Conservation (phyloP, 495 filamentous ascomycete species). For the Aspergillus heteromorphus region DNA sequence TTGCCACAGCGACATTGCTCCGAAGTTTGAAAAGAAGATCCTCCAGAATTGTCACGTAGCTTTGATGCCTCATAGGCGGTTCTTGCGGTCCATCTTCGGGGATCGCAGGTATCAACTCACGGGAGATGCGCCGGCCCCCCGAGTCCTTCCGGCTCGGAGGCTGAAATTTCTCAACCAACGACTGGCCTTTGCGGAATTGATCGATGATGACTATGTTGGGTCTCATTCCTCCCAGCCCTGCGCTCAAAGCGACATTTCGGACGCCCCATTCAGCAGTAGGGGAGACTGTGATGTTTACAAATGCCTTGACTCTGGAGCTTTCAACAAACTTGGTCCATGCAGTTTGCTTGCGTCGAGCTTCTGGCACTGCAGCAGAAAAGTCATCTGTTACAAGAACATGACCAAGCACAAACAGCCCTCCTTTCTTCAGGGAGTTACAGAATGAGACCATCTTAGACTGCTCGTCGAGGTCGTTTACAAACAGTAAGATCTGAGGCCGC, state of each 20-base stretch:
- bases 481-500: constrained; percentile 78
- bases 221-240: constrained; percentile 84
- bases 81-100: constrained; percentile 37
- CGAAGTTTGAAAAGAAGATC: constrained; percentile 72
- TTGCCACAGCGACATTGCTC: constrained; percentile 81
- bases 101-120: constrained; percentile 5
- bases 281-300: constrained; percentile 78
- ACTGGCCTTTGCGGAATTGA: constrained; percentile 55
- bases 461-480: constrained; percentile 73
- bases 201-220: constrained; percentile 83
- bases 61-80: constrained; percentile 56
- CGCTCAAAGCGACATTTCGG: constrained; percentile 73
- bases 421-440: constrained; percentile 88
- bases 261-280: constrained; percentile 82
- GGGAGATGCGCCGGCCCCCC: constrained; percentile 22
- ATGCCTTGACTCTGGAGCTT: constrained; percentile 82
- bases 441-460: constrained; percentile 83
- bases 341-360: constrained; percentile 73
- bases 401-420: constrained; percentile 75
- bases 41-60: constrained; percentile 79
- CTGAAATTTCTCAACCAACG: constrained; percentile 43
- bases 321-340: constrained; percentile 85
- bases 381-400: constrained; percentile 84
- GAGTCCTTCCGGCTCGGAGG: constrained; percentile 20
- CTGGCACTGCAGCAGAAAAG: constrained; percentile 69